Base-by-base conservation (phyloP, 768 basidiomycete genomes). In the Kwoniella sp. region DNA sequence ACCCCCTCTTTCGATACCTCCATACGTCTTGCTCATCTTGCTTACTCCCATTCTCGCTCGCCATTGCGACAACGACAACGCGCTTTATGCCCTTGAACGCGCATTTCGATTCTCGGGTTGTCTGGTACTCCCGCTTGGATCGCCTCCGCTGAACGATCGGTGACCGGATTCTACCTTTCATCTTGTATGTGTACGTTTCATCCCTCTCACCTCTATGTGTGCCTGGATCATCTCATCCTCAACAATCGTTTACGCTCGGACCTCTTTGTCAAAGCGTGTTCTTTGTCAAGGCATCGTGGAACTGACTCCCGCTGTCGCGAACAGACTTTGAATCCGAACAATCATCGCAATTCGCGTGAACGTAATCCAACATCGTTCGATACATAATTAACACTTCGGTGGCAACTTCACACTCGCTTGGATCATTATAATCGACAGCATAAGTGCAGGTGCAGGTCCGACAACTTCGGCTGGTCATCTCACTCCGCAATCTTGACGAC, bases 391-490 rank as follows among this genome's bases (percentile, higher is more conserved):
- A 34, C 34, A 34, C 13, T 34, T 34, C 34, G 34, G 5, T 34
- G 23, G 17, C 57, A 26, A 29, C 41, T 28, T 20, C 41, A 9
- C 28, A 4, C 22, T 34, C 25, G 25, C 20, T 54, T 54, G 17
- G 22, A 34, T 11, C 28, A 20, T 56, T 22, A 31, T 56, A 15
- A 15, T 45, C 22, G 11, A 25, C 38, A 30, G 48, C 31, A 54
- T 25, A 61, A 38, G 41, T 45, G 41, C 53, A 64, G 63, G 63
- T 64, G 63, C 63, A 64, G 63, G 63, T 34, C 63, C 63, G 63
- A 64, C 34, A 28, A 60, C 53, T n/a, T 57, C 63, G 63, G 63
- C 63, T 64, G 63, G 63, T 47, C 63, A 64, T 37, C 63, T 52
- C 58, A 47, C 22, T 25, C 11, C 28, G 25, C 28, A 45, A 38